These are phyloP conservation scores for Ceratobasidium sp. DNA, from an alignment of 1,284 basidiomycete species.

Conservation along the genomic window DNA sequence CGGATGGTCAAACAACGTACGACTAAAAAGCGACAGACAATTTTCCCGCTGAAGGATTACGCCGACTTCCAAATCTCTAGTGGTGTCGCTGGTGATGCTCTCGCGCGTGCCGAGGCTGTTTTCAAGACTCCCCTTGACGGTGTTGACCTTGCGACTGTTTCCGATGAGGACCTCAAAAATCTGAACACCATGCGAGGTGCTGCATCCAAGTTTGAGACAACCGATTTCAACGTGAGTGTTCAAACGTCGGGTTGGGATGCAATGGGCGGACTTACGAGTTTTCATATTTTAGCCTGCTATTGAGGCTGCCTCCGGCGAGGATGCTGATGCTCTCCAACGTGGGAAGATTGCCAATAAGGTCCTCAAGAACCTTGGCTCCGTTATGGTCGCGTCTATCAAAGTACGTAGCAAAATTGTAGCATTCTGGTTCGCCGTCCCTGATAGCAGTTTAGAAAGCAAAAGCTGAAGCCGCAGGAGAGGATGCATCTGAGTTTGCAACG, in stretches of 20 bases:
- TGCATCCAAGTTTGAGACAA: constrained; percentile 42
- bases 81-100: constrained; percentile 41
- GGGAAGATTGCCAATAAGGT: constrained; percentile 44
- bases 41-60: constrained; percentile 38
- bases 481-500: constrained; percentile 28
- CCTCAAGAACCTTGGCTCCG: constrained; percentile 39
- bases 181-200: constrained; percentile 42
- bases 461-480: constrained; percentile 37
- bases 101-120: constrained; percentile 41
- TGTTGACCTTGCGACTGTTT: constrained; percentile 35
- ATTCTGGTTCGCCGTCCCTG: neutral
- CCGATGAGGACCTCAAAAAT: constrained; percentile 36
- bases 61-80: constrained; percentile 44
- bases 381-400: constrained; percentile 40
- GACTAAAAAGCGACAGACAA: neutral
- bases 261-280: neutral
- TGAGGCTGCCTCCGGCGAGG: constrained; percentile 27
- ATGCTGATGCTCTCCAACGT: constrained; percentile 38
- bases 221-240: constrained; percentile 38
- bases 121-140: constrained; percentile 37
- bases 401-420: neutral
- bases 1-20: constrained; percentile 14
- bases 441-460: constrained; percentile 27
- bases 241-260: neutral
- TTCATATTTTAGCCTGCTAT: constrained; percentile 27